Evolutionary conservation across 2,329 filamentous ascomycete species (phyloP).

Genomic region (Sporothrix brunneoviolacea): DNA sequence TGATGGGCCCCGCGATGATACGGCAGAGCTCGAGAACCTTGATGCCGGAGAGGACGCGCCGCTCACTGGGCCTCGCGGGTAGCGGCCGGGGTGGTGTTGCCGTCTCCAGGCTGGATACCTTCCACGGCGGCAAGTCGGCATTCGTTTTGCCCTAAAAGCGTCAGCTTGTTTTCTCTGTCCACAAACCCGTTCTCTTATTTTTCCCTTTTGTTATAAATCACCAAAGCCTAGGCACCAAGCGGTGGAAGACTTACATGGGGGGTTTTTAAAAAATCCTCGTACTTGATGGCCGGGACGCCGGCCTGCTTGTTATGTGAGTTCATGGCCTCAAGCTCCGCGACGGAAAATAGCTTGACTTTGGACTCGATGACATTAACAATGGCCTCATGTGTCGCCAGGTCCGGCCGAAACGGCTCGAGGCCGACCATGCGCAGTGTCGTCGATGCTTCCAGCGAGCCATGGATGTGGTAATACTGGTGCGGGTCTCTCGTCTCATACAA

Average conservation of each 20-base stretch:
- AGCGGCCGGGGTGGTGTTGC: slow-evolving; percentile 42
- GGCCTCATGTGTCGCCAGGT: slow-evolving; percentile 26
- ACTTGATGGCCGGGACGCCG: slow-evolving; percentile 38
- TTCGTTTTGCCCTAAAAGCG: slow-evolving; percentile 28
- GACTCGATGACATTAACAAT: slow-evolving; percentile 54
- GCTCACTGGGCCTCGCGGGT: slow-evolving; percentile 21
- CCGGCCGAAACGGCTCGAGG: slow-evolving; percentile 34
- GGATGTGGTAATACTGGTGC: slow-evolving; percentile 49
- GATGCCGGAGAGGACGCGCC: slow-evolving; percentile 35
- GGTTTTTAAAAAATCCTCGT: slow-evolving; percentile 36
- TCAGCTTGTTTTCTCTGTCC: not conserved
- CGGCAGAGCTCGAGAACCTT: slow-evolving; percentile 44
- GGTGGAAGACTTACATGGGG: slow-evolving; percentile 22
- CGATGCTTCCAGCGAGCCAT: slow-evolving; percentile 40
- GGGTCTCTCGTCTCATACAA: slow-evolving; percentile 17
- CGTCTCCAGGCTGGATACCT: slow-evolving; percentile 37
- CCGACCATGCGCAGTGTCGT: slow-evolving; percentile 39
- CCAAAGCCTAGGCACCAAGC: no score
- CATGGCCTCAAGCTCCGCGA: slow-evolving; percentile 36
- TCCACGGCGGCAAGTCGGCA: slow-evolving; percentile 37
- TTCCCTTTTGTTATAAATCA: not conserved
- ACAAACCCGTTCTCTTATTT: no score
- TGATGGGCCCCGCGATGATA: slow-evolving; percentile 40
- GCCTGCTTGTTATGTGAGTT: slow-evolving; percentile 36
- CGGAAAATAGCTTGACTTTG: slow-evolving; percentile 25